phyloP scores from a whole-genome alignment of 805 yeast genomes.

The Priceomyces medius region DNA sequence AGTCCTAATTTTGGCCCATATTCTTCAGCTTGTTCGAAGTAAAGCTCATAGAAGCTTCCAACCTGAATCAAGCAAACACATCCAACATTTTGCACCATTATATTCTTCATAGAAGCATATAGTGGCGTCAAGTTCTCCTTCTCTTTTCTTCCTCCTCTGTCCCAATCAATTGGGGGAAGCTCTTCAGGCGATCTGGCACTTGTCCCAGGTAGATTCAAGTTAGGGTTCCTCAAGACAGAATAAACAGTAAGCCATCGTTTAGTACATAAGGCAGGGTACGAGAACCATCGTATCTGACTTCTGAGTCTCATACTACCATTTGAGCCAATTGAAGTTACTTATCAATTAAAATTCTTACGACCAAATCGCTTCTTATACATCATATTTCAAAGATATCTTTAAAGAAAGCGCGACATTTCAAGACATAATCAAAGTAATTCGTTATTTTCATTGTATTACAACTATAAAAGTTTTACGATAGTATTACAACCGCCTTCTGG shows the following conservation, averaged over 20 bases:
- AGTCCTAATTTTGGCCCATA: conserved; percentile 71
- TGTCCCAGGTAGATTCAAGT: not conserved
- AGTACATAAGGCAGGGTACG: not conserved
- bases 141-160: conserved; percentile 39
- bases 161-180: conserved; percentile 26
- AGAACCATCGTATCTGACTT: not conserved
- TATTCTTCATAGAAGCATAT: conserved; percentile 29
- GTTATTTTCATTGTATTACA: too few species aligned
- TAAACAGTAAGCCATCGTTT: not conserved
- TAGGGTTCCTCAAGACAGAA: not conserved
- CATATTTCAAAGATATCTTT: too few species aligned
- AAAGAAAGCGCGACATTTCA: not conserved
- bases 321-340: not conserved
- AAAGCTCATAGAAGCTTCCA: conserved; percentile 84
- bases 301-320: not conserved
- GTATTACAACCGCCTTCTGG: conserved; percentile 13
- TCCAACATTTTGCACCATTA: conserved; percentile 36
- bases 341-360: too few species aligned
- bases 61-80: conserved; percentile 62
- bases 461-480: too few species aligned
- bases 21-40: conserved; percentile 81
- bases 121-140: conserved; percentile 33
- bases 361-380: too few species aligned
- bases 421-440: too few species aligned
- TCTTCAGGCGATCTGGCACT: not conserved